These are phyloP conservation scores for Pseudonectria buxi DNA, from an alignment of 2,329 filamentous ascomycete genomes.

Conservation along the genomic window DNA sequence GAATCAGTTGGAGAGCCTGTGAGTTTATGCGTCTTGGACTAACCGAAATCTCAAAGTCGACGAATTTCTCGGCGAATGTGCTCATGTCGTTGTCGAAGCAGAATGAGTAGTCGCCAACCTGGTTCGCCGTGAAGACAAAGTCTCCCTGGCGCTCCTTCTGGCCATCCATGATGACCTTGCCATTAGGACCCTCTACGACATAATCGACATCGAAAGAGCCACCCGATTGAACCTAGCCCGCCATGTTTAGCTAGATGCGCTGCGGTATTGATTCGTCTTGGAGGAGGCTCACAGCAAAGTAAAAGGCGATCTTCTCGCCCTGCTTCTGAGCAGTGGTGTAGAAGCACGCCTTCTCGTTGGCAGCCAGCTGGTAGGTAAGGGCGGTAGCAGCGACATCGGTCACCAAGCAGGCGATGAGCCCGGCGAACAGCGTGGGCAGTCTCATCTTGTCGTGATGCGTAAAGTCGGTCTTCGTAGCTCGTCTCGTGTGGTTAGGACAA, in stretches of 20 bases:
- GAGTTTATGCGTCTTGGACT: not conserved
- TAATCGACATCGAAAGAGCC: constrained; percentile 98
- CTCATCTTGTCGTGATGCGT: constrained; percentile 48
- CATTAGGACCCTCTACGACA: constrained; percentile 71
- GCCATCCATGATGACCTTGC: constrained; percentile 76
- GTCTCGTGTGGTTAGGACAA: constrained; percentile 20
- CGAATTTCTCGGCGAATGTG: constrained; percentile 93
- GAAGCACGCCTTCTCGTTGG: constrained; percentile 96
- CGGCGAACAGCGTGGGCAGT: constrained; percentile 52
- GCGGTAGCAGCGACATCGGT: constrained; percentile 77
- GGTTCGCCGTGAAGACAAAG: constrained; percentile 92
- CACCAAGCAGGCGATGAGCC: constrained; percentile 64
- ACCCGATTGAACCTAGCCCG: constrained; percentile 84
- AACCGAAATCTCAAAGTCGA: constrained; percentile 92
- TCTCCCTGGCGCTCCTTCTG: constrained; percentile 92
- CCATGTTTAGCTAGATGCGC: constrained; percentile 7
- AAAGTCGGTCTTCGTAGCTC: constrained; percentile 22
- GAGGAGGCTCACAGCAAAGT: constrained; percentile 76
- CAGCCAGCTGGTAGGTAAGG: constrained; percentile 83
- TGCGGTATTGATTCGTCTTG: not conserved
- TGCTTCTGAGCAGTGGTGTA: constrained; percentile 71
- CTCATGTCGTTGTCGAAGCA: constrained; percentile 99
- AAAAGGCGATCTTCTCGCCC: constrained; percentile 90
- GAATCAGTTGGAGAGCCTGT: constrained; percentile 3
- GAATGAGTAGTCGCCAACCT: constrained; percentile 85